phyloP scores from a whole-genome alignment of 192 early-diverging fungal species.

The Backusella luteola region DNA sequence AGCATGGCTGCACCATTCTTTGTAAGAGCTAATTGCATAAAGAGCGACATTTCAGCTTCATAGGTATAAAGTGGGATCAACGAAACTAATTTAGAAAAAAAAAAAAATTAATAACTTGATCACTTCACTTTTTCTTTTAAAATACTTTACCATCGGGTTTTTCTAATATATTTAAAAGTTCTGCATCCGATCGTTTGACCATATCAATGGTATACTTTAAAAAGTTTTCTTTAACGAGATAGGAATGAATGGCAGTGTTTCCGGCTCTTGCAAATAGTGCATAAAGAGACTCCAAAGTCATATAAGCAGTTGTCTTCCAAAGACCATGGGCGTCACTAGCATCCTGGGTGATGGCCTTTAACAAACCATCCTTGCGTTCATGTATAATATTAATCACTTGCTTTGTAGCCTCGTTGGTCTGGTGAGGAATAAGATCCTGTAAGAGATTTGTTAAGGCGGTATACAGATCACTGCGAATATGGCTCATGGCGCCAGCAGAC shows the following conservation, averaged over 20 bases:
- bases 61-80: slow-evolving; percentile 68
- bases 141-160: slow-evolving; percentile 36
- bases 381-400: not conserved
- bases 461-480: slow-evolving; percentile 76
- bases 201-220: slow-evolving; percentile 55
- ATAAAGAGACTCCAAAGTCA: slow-evolving; percentile 66
- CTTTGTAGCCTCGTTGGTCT: not conserved
- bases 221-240: slow-evolving; percentile 53
- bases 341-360: slow-evolving; percentile 76
- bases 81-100: slow-evolving; percentile 28
- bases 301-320: slow-evolving; percentile 86
- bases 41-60: slow-evolving; percentile 79
- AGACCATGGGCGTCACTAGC: slow-evolving; percentile 78
- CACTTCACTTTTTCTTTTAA: not conserved
- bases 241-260: slow-evolving; percentile 2
- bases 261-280: not conserved
- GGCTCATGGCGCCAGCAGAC: not conserved
- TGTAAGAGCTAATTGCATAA: slow-evolving; percentile 75
- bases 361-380: not conserved
- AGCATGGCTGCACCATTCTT: slow-evolving; percentile 75
- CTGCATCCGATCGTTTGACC: slow-evolving; percentile 61
- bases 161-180: slow-evolving; percentile 48
- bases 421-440: slow-evolving; percentile 47
- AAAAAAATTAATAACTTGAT: not conserved
- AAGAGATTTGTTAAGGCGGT: slow-evolving; percentile 71